A percentile compares a stretch with the other conserved stretches of the same genome.
Evolutionary conservation across 192 early-diverging fungal genomes (phyloP).

Genomic region (Linnemannia schmuckeri): DNA sequence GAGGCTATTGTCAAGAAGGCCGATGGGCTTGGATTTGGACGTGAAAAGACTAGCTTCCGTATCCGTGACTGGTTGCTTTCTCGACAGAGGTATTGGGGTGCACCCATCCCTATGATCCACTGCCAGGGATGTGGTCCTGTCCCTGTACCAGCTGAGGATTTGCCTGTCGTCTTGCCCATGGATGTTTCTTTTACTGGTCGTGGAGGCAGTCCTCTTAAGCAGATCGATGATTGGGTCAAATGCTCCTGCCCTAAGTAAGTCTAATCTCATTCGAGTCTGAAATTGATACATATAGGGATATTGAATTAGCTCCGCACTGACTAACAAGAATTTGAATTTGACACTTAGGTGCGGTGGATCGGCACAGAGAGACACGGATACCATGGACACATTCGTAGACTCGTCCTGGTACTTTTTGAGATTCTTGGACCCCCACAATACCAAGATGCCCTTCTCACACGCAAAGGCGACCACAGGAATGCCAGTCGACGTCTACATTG

Average conservation of each 20-base stretch:
- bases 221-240: constrained; percentile 75
- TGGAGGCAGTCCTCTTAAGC: constrained; percentile 79
- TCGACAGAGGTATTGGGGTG: constrained; percentile 96
- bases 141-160: constrained; percentile 83
- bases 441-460: constrained; percentile 61
- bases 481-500: constrained; percentile 95
- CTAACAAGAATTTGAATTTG: constrained; percentile 2
- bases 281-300: not conserved
- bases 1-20: constrained; percentile 67
- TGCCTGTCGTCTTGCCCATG: constrained; percentile 82
- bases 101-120: constrained; percentile 95
- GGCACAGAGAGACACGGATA: constrained; percentile 89
- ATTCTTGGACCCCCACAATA: constrained; percentile 83
- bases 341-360: constrained; percentile 72
- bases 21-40: constrained; percentile 60
- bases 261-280: not conserved
- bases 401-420: constrained; percentile 98
- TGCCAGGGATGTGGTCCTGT: constrained; percentile 85
- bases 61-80: constrained; percentile 97
- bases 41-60: constrained; percentile 72
- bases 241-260: constrained; percentile 83
- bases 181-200: constrained; percentile 70
- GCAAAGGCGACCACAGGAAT: constrained; percentile 66
- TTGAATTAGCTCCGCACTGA: not conserved
- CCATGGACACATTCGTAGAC: constrained; percentile 99